A percentile compares a stretch with the other conserved stretches of the same genome.
These are phyloP conservation scores for Lanmaoa pseudosensibilis DNA, from an alignment of 768 basidiomycete genomes.

Conservation along the genomic window DNA sequence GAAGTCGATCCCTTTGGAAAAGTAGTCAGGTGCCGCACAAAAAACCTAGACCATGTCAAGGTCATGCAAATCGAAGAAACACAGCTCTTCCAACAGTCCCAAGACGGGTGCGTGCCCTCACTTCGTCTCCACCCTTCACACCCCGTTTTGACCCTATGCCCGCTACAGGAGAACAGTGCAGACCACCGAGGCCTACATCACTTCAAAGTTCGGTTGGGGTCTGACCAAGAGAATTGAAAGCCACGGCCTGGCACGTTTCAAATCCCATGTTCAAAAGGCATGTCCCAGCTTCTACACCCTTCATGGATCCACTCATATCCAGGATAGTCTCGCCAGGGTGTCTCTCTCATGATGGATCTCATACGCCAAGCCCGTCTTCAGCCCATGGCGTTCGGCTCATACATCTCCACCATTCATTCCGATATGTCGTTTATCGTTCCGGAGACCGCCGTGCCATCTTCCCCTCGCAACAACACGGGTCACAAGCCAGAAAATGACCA, in stretches of 20 bases:
- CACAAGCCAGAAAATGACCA: slow-evolving; percentile 20
- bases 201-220: slow-evolving; percentile 91
- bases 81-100: slow-evolving; percentile 64
- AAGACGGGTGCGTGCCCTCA: slow-evolving; percentile 59
- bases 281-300: slow-evolving; percentile 25
- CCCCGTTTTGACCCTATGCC: slow-evolving; percentile 5
- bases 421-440: slow-evolving; percentile 31
- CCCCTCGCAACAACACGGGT: slow-evolving; percentile 8
- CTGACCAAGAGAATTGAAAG: slow-evolving; percentile 84
- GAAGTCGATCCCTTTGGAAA: slow-evolving; percentile 86
- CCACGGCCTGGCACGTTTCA: slow-evolving; percentile 81
- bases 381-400: slow-evolving; percentile 45
- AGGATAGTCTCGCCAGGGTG: slow-evolving; percentile 79
- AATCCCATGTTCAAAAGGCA: slow-evolving; percentile 83
- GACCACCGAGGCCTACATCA: slow-evolving; percentile 80
- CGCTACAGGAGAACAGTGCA: slow-evolving; percentile 71
- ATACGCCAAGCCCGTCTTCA: slow-evolving; percentile 75
- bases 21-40: slow-evolving; percentile 74
- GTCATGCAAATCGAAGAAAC: slow-evolving; percentile 91
- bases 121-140: neutral
- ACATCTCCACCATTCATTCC: slow-evolving; percentile 35
- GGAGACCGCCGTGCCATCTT: slow-evolving; percentile 19
- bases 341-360: slow-evolving; percentile 75
- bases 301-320: neutral
- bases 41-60: slow-evolving; percentile 92